Percentiles rank a stretch among this genome's conserved stretches.
These are phyloP conservation scores for Sinapis alba DNA, from an alignment of 441 rosid species.

Conservation along the genomic window DNA sequence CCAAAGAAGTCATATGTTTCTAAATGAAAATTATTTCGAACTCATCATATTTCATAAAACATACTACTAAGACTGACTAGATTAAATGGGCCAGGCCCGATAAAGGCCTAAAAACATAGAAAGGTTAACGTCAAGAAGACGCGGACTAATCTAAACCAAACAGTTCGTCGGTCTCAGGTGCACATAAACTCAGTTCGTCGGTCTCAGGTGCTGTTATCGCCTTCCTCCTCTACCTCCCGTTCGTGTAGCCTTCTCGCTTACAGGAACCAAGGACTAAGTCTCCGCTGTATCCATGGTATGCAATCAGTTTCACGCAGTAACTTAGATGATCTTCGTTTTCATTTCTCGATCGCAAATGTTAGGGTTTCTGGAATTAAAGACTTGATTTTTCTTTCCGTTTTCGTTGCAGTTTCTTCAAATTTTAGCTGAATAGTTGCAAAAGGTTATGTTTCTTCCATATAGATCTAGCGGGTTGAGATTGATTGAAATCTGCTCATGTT, in stretches of 20 bases:
- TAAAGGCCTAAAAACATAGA: constrained; percentile 14
- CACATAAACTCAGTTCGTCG: not conserved
- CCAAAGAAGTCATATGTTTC: not conserved
- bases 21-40: no score
- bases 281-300: constrained; percentile 32
- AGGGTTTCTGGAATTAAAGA: constrained; percentile 32
- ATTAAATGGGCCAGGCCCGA: constrained; percentile 8
- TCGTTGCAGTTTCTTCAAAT: not conserved
- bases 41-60: not conserved
- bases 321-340: constrained; percentile 30
- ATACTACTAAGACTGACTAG: not conserved
- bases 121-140: constrained; percentile 8
- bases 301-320: not conserved
- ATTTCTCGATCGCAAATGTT: constrained; percentile 29
- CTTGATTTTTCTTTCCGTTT: not conserved
- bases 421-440: not conserved
- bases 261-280: not conserved
- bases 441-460: not conserved
- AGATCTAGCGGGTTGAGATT: constrained; percentile 26
- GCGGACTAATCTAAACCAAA: constrained; percentile 31
- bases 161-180: constrained; percentile 16
- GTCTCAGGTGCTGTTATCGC: constrained; percentile 29
- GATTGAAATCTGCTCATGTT: not conserved
- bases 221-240: constrained; percentile 15
- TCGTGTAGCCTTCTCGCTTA: constrained; percentile 5